Conservation (phyloP, 192 early-diverging fungal genomes). For the Umbelopsis ramanniana region DNA sequence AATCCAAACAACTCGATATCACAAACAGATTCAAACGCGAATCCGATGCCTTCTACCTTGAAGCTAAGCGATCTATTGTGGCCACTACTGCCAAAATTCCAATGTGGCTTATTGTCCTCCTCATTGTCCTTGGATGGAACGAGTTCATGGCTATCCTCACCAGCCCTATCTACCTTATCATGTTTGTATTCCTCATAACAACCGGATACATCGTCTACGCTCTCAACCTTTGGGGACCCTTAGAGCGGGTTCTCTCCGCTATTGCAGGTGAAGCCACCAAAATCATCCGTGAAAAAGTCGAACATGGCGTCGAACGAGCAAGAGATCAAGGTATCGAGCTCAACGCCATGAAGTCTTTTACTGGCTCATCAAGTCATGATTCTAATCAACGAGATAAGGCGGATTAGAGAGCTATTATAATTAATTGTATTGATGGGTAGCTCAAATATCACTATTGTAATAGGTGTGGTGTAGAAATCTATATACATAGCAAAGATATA, state of each 20-base stretch:
- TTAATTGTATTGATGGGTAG: neutral
- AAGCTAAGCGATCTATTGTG: constrained; percentile 96
- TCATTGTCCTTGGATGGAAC: constrained; percentile 93
- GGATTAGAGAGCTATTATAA: constrained; percentile 21
- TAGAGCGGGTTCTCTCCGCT: constrained; percentile 50
- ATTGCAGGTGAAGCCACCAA: constrained; percentile 47
- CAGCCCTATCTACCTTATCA: constrained; percentile 85
- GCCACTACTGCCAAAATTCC: constrained; percentile 86
- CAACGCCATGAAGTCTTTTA: neutral
- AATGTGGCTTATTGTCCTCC: constrained; percentile 78
- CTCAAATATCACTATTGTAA: constrained; percentile 4
- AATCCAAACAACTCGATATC: constrained; percentile 70
- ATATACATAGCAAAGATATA: constrained; percentile 3
- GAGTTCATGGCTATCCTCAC: constrained; percentile 86
- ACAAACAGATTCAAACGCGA: constrained; percentile 85
- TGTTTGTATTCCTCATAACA: constrained; percentile 60
- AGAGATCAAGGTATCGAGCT: constrained; percentile 32
- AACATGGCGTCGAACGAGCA: constrained; percentile 35
- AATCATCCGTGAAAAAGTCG: constrained; percentile 36
- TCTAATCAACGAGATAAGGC: neutral
- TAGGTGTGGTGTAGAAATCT: neutral
- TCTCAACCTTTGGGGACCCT: constrained; percentile 70
- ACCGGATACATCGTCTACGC: constrained; percentile 64
- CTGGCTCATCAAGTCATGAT: neutral
- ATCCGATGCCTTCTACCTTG: constrained; percentile 89